Percentiles rank a stretch among this genome's conserved stretches.
Conservation (phyloP, 2,329 filamentous ascomycete genomes). For the Fusarium chlamydosporum region DNA sequence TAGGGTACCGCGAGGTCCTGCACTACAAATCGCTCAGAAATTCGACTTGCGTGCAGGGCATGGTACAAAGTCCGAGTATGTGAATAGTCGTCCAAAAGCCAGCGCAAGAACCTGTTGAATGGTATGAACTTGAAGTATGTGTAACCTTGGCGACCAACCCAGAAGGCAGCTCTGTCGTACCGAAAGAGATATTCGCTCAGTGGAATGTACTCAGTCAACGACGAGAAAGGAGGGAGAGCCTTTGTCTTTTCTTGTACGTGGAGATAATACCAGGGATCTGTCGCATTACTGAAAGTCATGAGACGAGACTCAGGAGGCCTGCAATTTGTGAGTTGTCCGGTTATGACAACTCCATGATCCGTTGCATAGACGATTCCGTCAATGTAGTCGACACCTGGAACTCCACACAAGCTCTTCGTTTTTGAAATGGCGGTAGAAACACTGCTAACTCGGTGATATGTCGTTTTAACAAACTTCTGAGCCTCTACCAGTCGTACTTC, state of each 20-base stretch:
- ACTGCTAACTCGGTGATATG: slow-evolving; percentile 63
- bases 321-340: slow-evolving; percentile 60
- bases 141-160: slow-evolving; percentile 73
- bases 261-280: slow-evolving; percentile 76
- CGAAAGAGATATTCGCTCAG: slow-evolving; percentile 69
- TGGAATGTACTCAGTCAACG: slow-evolving; percentile 44
- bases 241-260: slow-evolving; percentile 63
- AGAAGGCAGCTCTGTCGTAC: slow-evolving; percentile 76
- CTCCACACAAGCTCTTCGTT: slow-evolving; percentile 50
- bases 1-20: slow-evolving; percentile 74
- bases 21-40: slow-evolving; percentile 69
- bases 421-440: slow-evolving; percentile 60
- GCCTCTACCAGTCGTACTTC: slow-evolving; percentile 70
- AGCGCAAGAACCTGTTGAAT: slow-evolving; percentile 71
- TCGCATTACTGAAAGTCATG: slow-evolving; percentile 64
- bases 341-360: slow-evolving; percentile 66
- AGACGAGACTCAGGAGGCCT: neutral
- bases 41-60: slow-evolving; percentile 70
- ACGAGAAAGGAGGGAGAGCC: neutral
- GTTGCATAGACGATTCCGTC: slow-evolving; percentile 71
- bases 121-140: slow-evolving; percentile 63
- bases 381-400: slow-evolving; percentile 65
- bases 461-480: slow-evolving; percentile 67
- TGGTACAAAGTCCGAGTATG: slow-evolving; percentile 74
- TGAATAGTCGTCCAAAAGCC: slow-evolving; percentile 71